Conservation (phyloP, 352 stramenopile species). For the Phytophthora agathidicida region DNA sequence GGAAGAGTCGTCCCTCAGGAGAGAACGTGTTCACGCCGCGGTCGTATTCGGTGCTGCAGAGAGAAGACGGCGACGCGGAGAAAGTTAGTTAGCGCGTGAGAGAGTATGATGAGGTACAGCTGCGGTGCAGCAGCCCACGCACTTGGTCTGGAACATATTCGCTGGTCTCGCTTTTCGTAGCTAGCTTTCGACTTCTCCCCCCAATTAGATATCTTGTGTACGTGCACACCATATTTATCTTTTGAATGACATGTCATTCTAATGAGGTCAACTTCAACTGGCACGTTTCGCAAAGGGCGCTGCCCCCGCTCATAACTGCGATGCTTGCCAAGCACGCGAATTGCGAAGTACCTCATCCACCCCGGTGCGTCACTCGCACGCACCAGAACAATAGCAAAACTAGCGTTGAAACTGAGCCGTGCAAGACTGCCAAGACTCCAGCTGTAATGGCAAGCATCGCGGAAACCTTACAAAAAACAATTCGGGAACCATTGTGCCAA, state of each 20-base stretch:
- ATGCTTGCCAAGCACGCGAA: too few relatives aligned
- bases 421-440: too few relatives aligned
- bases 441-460: too few relatives aligned
- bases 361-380: constrained; percentile 3
- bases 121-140: constrained; percentile 4
- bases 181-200: constrained; percentile 38
- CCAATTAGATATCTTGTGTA: constrained; percentile 43
- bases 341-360: too few relatives aligned
- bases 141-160: constrained; percentile 76
- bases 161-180: constrained; percentile 11
- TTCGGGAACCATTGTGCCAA: too few relatives aligned
- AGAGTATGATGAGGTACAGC: neutral
- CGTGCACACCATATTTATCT: neutral
- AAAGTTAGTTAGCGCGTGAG: neutral
- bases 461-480: too few relatives aligned
- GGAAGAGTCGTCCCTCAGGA: constrained; percentile 98
- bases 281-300: too few relatives aligned
- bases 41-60: constrained; percentile 97
- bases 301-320: too few relatives aligned
- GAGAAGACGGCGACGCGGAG: neutral
- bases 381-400: neutral
- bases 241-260: constrained; percentile 8
- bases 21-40: constrained; percentile 99
- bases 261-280: constrained; percentile 7
- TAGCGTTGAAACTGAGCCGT: constrained; percentile 7